phyloP scores from a whole-genome alignment of 306 rosid species.

The Clitoria ternatea region DNA sequence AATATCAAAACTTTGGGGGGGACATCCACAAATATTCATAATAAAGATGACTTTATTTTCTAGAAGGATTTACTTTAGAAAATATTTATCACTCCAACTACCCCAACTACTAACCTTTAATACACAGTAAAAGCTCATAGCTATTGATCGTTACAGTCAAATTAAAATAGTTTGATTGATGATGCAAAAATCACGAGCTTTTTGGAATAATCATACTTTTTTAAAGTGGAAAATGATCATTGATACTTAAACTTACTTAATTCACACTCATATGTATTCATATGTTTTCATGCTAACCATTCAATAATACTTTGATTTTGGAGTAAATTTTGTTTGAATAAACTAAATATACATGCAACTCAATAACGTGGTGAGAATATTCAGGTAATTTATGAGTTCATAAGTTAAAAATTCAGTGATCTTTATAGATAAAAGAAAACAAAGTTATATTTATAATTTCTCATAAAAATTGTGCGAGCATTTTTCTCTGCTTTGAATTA shows the following conservation, averaged over 20 bases:
- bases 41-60: background rate
- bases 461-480: too few relatives aligned
- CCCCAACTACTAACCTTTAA: conserved; percentile 16
- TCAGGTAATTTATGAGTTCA: too few relatives aligned
- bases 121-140: background rate
- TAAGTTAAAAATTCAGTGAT: too few relatives aligned
- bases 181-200: background rate
- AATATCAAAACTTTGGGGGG: too few relatives aligned
- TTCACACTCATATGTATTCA: background rate
- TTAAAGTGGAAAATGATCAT: too few relatives aligned
- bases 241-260: background rate
- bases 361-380: too few relatives aligned
- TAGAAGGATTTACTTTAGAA: background rate
- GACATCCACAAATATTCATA: too few relatives aligned
- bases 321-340: background rate
- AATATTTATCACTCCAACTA: conserved; percentile 18
- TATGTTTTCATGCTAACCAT: background rate
- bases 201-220: background rate
- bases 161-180: background rate
- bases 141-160: background rate
- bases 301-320: background rate
- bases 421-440: too few relatives aligned
- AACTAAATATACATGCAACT: background rate
- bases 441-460: too few relatives aligned
- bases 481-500: too few relatives aligned